Base-by-base conservation (phyloP, 805 yeast species). In the Saccharomyces kudriavzevii region DNA sequence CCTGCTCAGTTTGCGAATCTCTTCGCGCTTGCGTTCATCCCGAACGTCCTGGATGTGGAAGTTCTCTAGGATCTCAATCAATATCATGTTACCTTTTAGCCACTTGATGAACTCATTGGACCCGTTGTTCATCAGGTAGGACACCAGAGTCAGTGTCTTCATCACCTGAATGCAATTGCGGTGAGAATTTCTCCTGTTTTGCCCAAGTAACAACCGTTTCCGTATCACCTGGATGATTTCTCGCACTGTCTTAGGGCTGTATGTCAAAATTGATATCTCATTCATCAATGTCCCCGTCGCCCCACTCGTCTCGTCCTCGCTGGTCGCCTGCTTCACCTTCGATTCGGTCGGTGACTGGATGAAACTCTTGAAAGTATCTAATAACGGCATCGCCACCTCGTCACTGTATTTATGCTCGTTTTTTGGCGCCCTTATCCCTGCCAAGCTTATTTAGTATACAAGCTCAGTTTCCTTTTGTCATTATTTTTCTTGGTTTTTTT, bases 251-350 rank as follows among this genome's bases (percentile, higher is more conserved):
- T 68, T 70, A 14, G 71, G 56, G 49, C 73, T 66, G 52, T 70
- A 73, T 0, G 86, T 74, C 24, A 80, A 63, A 2, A 71, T 66
- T 0, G 84, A 74, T 2, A 83, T 66, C 49, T 80, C 81, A 54
- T 77, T 76, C 62, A 83, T 69, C 54, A 82, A 78, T 5, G 76
- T 70, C n/a, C 81, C 78, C 6, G 79, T 78, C 0, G 85, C 85
- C 1, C 86, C 83, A 59, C 75, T 70, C 1, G 75, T 71, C 54
- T 81, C 84, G 54, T 73, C 74, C 57, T 75, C 77, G 25, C 66
- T 65, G 5, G 85, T 81, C 8, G 84, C 81, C 22, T 71, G 68
- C 55, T 66, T 72, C 14, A 75, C 71, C 54, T 63, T 74, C 5
- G 68, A 53, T 54, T 73, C 77, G 25, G 65, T 70, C 58, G 62